Percentiles rank a stretch among this genome's conserved stretches.
Evolutionary conservation across 2,329 filamentous ascomycete species (phyloP).

Genomic region (Pestalotiopsis sp.): DNA sequence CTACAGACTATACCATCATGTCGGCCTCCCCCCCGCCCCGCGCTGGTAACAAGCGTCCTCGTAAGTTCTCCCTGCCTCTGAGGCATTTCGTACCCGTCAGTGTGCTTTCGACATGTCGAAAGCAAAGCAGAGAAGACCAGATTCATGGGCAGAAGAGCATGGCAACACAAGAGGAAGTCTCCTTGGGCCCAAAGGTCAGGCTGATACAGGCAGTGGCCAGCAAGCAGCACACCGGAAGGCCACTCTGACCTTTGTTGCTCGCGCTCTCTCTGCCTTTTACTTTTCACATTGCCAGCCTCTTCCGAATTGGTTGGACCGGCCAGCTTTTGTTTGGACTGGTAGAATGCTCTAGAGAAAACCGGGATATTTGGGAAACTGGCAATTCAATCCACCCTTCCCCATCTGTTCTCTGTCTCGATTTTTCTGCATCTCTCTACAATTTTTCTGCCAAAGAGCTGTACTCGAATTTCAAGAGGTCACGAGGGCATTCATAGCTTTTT

Average conservation of each 20-base stretch:
- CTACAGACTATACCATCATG: neutral
- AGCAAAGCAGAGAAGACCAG: neutral
- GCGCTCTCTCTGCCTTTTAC: too few relatives aligned
- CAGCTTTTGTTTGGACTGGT: too few relatives aligned
- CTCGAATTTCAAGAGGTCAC: neutral
- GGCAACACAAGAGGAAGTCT: too few relatives aligned
- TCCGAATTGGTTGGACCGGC: too few relatives aligned
- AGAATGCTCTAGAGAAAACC: too few relatives aligned
- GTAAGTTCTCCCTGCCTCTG: slow-evolving; percentile 23
- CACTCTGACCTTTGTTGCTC: too few relatives aligned
- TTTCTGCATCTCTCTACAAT: neutral
- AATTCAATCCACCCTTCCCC: too few relatives aligned
- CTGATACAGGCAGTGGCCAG: too few relatives aligned
- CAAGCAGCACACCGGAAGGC: too few relatives aligned
- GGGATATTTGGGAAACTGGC: too few relatives aligned
- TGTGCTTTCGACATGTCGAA: slow-evolving; percentile 11
- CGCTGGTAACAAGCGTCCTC: slow-evolving; percentile 28
- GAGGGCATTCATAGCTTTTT: neutral
- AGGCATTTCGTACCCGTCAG: neutral
- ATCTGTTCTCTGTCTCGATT: neutral
- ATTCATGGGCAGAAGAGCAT: neutral
- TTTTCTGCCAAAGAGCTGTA: neutral
- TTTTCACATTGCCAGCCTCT: too few relatives aligned
- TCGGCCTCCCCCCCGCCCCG: slow-evolving; percentile 21
- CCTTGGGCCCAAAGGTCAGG: too few relatives aligned